A percentile compares a stretch with the other conserved stretches of the same genome.
These are phyloP conservation scores for Drosera capensis DNA, from an alignment of 148 eudicot genomes.

Conservation along the genomic window DNA sequence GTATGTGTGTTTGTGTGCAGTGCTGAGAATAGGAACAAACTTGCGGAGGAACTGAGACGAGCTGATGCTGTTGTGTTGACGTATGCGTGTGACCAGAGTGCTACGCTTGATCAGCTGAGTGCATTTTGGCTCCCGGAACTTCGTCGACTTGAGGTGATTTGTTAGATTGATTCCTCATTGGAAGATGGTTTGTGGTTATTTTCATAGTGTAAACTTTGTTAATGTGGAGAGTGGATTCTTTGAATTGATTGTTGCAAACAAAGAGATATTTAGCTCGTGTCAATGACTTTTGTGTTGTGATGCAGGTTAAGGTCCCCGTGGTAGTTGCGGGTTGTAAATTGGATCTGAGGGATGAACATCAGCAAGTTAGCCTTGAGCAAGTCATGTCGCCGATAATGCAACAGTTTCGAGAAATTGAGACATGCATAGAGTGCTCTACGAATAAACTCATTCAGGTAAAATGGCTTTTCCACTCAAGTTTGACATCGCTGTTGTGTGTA, in stretches of 20 bases:
- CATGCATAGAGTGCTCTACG: constrained; percentile 91
- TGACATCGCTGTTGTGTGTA: no score
- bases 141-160: constrained; percentile 81
- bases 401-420: constrained; percentile 92
- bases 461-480: background rate
- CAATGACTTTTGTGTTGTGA: constrained; percentile 3
- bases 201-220: no score
- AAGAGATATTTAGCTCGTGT: no score
- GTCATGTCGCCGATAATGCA: constrained; percentile 97
- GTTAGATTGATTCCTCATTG: no score
- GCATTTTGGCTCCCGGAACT: constrained; percentile 90
- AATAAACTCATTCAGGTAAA: constrained; percentile 66
- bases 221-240: no score
- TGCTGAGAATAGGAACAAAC: constrained; percentile 47
- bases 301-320: constrained; percentile 79
- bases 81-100: constrained; percentile 80
- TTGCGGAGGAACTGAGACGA: constrained; percentile 58
- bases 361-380: constrained; percentile 64
- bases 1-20: constrained; percentile 29
- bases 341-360: constrained; percentile 75
- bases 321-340: constrained; percentile 95
- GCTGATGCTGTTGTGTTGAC: constrained; percentile 95
- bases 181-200: no score
- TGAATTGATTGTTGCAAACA: no score
- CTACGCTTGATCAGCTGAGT: constrained; percentile 68